Evolutionary conservation across 805 yeast species (phyloP), one percentile per base, ranked within the genome.

Genomic region (Pichia californica): DNA sequence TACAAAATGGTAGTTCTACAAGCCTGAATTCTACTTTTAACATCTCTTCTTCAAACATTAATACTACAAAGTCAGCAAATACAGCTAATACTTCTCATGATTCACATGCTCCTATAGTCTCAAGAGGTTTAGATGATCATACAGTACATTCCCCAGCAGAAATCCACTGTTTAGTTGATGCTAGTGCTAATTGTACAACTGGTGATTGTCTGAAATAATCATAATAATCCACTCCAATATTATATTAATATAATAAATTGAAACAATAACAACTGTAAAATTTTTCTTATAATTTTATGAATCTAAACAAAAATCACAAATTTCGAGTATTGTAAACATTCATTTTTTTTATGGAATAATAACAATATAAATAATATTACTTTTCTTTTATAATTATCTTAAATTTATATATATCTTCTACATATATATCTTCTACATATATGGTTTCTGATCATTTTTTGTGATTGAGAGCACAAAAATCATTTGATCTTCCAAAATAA

Each of bases 121-220:
- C 21, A 19, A 36, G 36, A 33, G 18, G 18, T 31, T 13, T 14
- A 18, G 16, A 31, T 31, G 8, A 9, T 27, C n/a, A 27, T 27
- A 11, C 14, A 6, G 9, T 7, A 7, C 25, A 19, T 6, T 21
- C 15, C 16, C 63, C 54, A 9, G 44, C 61, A 25, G 65, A 63
- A 25, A 55, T 51, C 16, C 59, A 63, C 16, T 76, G 81, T 56
- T 61, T 73, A 21, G 70, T 75, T 23, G 81, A 76, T 51, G 71
- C 72, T n/a, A 70, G 71, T 23, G 69, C 72, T 16, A 71, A 74
- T 38, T 76, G 81, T 55, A 71, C 74, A 44, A 60, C 77, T 3
- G 61, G 61, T 31, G 64, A 61, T 36, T 76, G 81, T 56, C 49
- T 73, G 20, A 43, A 50, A 15, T 46, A 40, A 30, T 60, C 6